Evolutionary conservation across 306 rosid species (phyloP), one percentile per base, ranked within the genome.

Genomic region (Herpetospermum pedunculosum): DNA sequence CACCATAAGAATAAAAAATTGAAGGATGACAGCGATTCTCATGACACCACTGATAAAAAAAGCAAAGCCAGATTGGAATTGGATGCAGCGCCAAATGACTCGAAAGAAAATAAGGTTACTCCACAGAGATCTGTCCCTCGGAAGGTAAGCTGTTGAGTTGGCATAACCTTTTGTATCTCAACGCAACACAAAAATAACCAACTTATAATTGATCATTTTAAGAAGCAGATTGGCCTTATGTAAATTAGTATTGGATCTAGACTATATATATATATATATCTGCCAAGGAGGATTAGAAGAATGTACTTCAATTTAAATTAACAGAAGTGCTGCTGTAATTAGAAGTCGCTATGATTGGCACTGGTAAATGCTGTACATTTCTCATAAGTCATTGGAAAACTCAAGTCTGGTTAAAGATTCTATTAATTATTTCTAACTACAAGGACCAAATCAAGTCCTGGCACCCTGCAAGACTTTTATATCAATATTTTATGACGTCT

Each of bases 1-100:
- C 92, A 81, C 73, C 83, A 87, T 80, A 84, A 77, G 73, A 81
- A 79, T 75, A 77, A 86, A 81, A 90, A 86, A 78, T 69, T 88
- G 87, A 85, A 91, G 84, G 87, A 81, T 79, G 96, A 87, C 69
- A 70, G 70, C 14, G 79, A 80, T 64, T 80, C 86, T 78, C 65
- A 57, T 72, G 85, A 80, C 48, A 78, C 81, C 41, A 7, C 44
- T 50, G 77, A 68, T 67, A 81, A 84, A 76, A 44, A 81, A 44
- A 70, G 79, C 53, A 83, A 78, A 13, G 87, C 74, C 47, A 77
- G 72, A 47, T 75, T 48, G 59, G 59, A 41, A 59, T 30, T 55
- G 55, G 44, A 81, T 80, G 77, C 76, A 54, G 80, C 10, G 69
- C 70, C 71, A 43, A 52, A 46, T 60, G 84, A 81, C 70, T 71